Base-by-base conservation (phyloP, 1,284 basidiomycete genomes). In the Microbotryomycetes sp. region DNA sequence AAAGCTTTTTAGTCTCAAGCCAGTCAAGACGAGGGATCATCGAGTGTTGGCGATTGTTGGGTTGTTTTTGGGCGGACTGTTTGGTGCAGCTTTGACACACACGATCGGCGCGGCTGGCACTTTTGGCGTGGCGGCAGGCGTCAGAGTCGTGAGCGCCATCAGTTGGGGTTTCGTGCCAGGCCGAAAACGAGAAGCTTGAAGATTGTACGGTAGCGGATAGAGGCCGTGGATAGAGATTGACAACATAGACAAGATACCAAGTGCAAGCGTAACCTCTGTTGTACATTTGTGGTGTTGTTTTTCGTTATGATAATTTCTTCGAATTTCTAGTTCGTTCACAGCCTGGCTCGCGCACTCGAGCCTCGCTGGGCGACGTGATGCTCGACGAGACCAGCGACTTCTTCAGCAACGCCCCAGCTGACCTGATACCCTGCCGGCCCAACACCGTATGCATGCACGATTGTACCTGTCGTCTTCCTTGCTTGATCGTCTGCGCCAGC, bases 31-130 rank as follows among this genome's bases (percentile, higher is more conserved):
- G 2, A 83, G 89, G 42, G 89, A 92, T 73, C 84, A 89, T 75
- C 84, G 86, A 68, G 70, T 85, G 55, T 78, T 87, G 65, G 88
- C 84, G 0, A 85, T 88, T 56, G 50, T 80, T 19, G 76, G 81
- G 19, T 79, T 90, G 53, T 87, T 92, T 74, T 25, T 88, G n/a
- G 89, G 89, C 12, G 87, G 86, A 0, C 86, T 92, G 72, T 74
- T 80, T 28, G 82, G 85, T 2, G 81, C 88, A 14, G 84, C 85
- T 0, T 77, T 89, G 58, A 74, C 88, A 42, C 82, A 81, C 59
- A 76, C 62, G 16, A 79, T 87, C 29, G 85, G 86, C 14, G 80
- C 83, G 0, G 81, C 85, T 0, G 82, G 81, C 2, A 81, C 86
- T 0, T 78, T 91, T 22, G 88, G 85, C 6, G 79, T 90, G 22